Percentiles rank a stretch among this genome's conserved stretches.
phyloP scores from a whole-genome alignment of 352 stramenopile species.

The Globisporangium uncinulatum region DNA sequence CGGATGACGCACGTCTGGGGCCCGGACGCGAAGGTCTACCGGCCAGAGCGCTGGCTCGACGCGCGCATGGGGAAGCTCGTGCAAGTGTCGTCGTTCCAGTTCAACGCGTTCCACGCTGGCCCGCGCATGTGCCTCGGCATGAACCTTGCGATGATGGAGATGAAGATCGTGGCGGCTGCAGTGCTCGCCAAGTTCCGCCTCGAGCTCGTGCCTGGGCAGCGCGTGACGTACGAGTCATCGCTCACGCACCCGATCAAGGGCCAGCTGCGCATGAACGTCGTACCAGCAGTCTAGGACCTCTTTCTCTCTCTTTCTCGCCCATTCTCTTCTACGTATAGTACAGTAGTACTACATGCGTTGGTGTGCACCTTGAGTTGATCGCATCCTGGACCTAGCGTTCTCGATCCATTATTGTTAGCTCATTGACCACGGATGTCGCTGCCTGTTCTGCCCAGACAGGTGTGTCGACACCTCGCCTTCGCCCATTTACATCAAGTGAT shows the following conservation, averaged over 20 bases:
- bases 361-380: too few species aligned
- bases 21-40: conserved; percentile 43
- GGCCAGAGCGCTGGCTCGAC: conserved; percentile 66
- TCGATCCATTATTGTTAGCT: too few species aligned
- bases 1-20: conserved; percentile 62
- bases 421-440: too few species aligned
- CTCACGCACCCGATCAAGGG: conserved; percentile 20
- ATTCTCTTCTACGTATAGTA: too few species aligned
- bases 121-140: conserved; percentile 65
- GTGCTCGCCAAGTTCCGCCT: conserved; percentile 63
- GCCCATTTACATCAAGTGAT: too few species aligned
- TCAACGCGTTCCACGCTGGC: conserved; percentile 65
- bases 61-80: conserved; percentile 21
- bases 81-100: conserved; percentile 49
- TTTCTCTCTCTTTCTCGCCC: neutral
- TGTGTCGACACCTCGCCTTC: too few species aligned
- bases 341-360: too few species aligned
- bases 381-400: too few species aligned
- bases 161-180: conserved; percentile 61
- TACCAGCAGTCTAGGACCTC: neutral
- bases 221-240: conserved; percentile 42
- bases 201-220: conserved; percentile 20
- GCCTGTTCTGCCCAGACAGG: too few species aligned
- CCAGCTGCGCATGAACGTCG: neutral
- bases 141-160: conserved; percentile 76